Conservation (phyloP, 805 yeast species). For the Barnettozyma populi region DNA sequence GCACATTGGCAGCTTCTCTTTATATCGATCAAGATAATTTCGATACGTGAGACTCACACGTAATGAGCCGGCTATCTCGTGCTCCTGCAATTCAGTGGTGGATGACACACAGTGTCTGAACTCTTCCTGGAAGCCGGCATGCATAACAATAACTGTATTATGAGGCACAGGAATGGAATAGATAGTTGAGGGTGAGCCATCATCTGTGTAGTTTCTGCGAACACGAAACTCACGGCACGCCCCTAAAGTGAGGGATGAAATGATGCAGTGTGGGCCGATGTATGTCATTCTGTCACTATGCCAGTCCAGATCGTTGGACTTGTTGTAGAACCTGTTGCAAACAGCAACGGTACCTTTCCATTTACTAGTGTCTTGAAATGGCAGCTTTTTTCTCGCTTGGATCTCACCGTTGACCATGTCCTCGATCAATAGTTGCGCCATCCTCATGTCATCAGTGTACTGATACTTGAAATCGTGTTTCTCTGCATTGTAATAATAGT, state of each 20-base stretch:
- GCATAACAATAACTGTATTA: conserved; percentile 66
- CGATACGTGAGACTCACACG: conserved; percentile 67
- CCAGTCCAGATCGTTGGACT: conserved; percentile 55
- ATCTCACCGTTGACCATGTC: conserved; percentile 35
- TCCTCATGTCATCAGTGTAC: conserved; percentile 37
- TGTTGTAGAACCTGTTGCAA: conserved; percentile 48
- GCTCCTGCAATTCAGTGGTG: conserved; percentile 35
- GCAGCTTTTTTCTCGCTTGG: conserved; percentile 25
- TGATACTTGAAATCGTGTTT: conserved; percentile 21
- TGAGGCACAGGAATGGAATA: conserved; percentile 61
- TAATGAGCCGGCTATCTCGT: conserved; percentile 42
- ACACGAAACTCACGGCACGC: conserved; percentile 63
- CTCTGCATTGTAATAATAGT: conserved; percentile 39
- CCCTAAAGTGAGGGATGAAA: conserved; percentile 67
- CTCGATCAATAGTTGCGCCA: conserved; percentile 36
- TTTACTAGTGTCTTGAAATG: conserved; percentile 31
- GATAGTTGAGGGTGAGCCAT: conserved; percentile 25
- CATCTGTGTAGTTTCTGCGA: conserved; percentile 35
- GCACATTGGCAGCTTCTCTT: conserved; percentile 38
- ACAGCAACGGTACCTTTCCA: conserved; percentile 56
- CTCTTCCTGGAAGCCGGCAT: conserved; percentile 74
- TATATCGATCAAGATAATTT: conserved; percentile 38
- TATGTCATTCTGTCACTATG: conserved; percentile 72
- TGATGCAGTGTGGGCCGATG: conserved; percentile 65
- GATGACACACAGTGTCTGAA: conserved; percentile 62